Conservation (phyloP, 2,329 filamentous ascomycete genomes). For the Fusarium sororula region DNA sequence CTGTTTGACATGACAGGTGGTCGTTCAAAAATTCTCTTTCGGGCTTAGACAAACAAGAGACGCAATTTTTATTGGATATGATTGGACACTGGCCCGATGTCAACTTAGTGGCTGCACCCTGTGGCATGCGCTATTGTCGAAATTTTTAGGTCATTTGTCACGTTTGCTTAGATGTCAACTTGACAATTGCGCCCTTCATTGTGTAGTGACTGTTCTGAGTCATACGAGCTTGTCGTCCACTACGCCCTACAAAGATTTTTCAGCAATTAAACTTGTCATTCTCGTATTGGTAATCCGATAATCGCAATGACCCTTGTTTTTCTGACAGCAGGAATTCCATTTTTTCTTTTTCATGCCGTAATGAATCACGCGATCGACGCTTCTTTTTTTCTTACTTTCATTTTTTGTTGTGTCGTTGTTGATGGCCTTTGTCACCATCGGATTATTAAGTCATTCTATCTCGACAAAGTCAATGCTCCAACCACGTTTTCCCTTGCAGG, state of each 20-base stretch:
- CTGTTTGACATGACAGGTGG: neutral
- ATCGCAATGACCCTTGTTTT: neutral
- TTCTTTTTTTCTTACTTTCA: neutral
- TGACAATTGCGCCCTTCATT: neutral
- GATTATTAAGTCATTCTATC: slow-evolving; percentile 2
- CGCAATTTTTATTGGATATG: neutral
- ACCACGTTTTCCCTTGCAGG: slow-evolving; percentile 11
- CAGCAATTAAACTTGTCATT: neutral
- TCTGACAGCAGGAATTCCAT: no score
- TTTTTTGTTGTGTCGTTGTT: neutral
- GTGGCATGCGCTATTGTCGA: neutral
- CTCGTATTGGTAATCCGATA: neutral
- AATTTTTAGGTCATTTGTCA: neutral
- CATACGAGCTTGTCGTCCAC: neutral
- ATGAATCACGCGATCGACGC: neutral
- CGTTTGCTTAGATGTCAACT: neutral
- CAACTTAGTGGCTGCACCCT: neutral
- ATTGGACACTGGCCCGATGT: neutral
- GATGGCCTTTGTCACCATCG: neutral
- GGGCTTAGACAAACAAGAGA: neutral
- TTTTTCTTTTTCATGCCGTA: neutral
- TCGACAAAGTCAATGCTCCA: slow-evolving; percentile 37
- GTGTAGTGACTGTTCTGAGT: neutral
- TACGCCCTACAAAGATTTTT: neutral
- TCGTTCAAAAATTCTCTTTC: neutral